Evolutionary conservation across 805 yeast genomes (phyloP), one percentile per base, ranked within the genome.

Genomic region (Cephaloascus albidus): DNA sequence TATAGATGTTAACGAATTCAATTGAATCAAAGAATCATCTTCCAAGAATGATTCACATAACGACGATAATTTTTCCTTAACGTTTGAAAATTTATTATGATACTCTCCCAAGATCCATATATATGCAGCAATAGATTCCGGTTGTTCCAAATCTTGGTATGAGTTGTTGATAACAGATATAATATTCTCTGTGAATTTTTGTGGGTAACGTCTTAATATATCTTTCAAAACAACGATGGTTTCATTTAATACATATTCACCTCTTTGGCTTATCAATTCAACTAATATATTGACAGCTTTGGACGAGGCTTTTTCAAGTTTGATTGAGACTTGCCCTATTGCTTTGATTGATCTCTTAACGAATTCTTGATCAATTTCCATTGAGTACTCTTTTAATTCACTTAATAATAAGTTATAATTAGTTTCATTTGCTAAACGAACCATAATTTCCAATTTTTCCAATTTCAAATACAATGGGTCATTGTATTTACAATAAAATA

Each of bases 401-500:
- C 81, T 75, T 45, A 84, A 60, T 34, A 84, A 57, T 44, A 81
- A 55, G 18, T 74, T 56, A 35, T 78, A 70, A 51, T 81, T 85
- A 39, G 61, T 59, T 26, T 74, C 81, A 43, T 74, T 74, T 4
- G 85, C 80, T 40, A 84, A 63, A 52, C 90, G 72, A 1, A 82
- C 76, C 67, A 84, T 64, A 18, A 83, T 79, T 50, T 84, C 93
- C 43, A 85, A 66, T 52, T 85, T 85, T 50, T 84, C 93, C 44
- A 83, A 60, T 53, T 85, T 85, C 43, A 85, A 64, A 53, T 85
- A 85, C 39, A 85, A 59, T 43, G 96, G 85, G 68, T 89, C 85
- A 56, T 80, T 83, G 65, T 76, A 88, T 58, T 88, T 88, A 54
- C 90, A 79, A 68, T 85, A 90, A 52, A 93, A 93, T 5, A 89